These are phyloP conservation scores for Curvularia hawaiiensis DNA, from an alignment of 2,329 filamentous ascomycete genomes.

Conservation along the genomic window DNA sequence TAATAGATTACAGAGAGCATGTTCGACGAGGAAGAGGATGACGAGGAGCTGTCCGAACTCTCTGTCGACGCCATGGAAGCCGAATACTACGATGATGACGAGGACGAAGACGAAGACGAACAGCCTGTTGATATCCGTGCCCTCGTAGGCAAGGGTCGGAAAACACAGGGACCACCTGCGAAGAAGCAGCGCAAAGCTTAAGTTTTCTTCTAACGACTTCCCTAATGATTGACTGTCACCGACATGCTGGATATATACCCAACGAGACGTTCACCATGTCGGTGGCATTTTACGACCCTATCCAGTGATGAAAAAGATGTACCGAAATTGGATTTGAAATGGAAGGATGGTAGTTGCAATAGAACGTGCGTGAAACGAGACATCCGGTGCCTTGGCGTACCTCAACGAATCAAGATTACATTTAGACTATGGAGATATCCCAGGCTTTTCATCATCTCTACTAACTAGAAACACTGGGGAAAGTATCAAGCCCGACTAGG, in stretches of 20 bases:
- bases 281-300: conserved; percentile 1
- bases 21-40: conserved; percentile 59
- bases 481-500: background rate
- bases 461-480: background rate
- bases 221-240: conserved; percentile 1
- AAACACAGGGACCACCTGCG: conserved; percentile 39
- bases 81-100: conserved; percentile 57
- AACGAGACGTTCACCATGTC: background rate
- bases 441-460: background rate
- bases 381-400: background rate
- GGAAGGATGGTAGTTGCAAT: background rate
- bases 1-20: conserved; percentile 53
- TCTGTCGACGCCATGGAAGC: conserved; percentile 60
- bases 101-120: conserved; percentile 54
- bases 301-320: background rate
- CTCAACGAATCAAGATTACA: background rate
- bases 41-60: conserved; percentile 65
- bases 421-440: background rate
- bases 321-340: background rate
- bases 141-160: conserved; percentile 56
- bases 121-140: conserved; percentile 56
- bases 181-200: conserved; percentile 51
- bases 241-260: conserved; percentile 13
- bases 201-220: background rate
- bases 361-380: background rate